Evolutionary conservation across 2,329 filamentous ascomycete genomes (phyloP).

Genomic region (Fusarium redolens): DNA sequence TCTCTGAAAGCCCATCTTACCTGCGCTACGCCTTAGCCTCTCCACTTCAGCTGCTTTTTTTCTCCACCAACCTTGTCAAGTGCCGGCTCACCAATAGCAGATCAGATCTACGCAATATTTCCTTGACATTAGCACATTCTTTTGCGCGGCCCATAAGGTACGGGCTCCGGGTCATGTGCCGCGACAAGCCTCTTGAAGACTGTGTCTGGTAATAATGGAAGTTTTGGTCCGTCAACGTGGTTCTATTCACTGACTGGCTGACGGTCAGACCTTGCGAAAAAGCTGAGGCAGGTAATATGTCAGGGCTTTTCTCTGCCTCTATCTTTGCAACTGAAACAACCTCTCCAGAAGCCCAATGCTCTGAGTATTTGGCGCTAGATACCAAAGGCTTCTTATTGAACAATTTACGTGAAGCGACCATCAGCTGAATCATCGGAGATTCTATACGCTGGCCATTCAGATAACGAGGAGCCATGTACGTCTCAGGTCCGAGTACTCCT

Average conservation of each 20-base stretch:
- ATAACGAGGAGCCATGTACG: not conserved
- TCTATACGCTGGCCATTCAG: not conserved
- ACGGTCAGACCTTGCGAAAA: not conserved
- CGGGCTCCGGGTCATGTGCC: not conserved
- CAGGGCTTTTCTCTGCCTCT: not conserved
- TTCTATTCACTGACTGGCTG: not conserved
- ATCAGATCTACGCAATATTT: constrained; percentile 4
- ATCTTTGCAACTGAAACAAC: not conserved
- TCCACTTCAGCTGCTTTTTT: constrained; percentile 17
- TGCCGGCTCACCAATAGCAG: constrained; percentile 25
- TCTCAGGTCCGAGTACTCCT: not conserved
- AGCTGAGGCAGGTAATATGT: not conserved
- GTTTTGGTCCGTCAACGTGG: not conserved
- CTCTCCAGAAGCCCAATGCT: not conserved
- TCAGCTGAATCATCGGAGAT: constrained; percentile 2
- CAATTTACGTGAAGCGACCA: not conserved
- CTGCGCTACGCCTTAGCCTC: constrained; percentile 28
- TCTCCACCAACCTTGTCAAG: constrained; percentile 15
- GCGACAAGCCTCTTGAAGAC: not conserved
- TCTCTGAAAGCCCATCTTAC: constrained; percentile 8
- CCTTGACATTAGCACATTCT: not conserved
- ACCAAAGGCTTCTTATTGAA: not conserved
- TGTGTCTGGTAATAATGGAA: not conserved
- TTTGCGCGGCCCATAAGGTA: constrained; percentile 1
- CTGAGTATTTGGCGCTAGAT: not conserved